These are phyloP conservation scores for Boletellus deceptivus DNA, from an alignment of 1,284 basidiomycete genomes.

Conservation along the genomic window DNA sequence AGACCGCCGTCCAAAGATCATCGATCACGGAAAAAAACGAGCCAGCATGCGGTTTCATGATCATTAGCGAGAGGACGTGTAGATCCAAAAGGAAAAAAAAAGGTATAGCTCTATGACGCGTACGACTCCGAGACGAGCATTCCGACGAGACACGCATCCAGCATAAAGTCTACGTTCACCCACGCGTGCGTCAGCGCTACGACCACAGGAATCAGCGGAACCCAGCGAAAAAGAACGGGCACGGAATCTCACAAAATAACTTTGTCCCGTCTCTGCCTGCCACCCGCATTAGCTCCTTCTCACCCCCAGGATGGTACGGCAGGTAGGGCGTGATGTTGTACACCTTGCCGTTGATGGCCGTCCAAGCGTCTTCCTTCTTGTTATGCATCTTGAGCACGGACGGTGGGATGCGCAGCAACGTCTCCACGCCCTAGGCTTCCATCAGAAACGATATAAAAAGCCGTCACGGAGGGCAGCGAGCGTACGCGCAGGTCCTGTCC, in stretches of 20 bases:
- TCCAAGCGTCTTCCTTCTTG: constrained; percentile 89
- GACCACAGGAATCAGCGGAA: background rate
- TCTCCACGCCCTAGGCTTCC: constrained; percentile 55
- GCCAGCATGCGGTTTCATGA: background rate
- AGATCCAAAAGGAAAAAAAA: background rate
- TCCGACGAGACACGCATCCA: constrained; percentile 89
- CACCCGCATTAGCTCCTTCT: constrained; percentile 91
- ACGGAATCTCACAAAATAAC: constrained; percentile 72
- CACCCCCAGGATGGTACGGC: constrained; percentile 92
- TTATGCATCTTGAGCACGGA: constrained; percentile 85
- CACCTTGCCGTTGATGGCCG: constrained; percentile 89
- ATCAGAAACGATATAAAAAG: background rate
- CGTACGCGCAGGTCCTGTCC: constrained; percentile 74
- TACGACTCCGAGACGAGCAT: constrained; percentile 73
- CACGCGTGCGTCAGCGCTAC: constrained; percentile 62
- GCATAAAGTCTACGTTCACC: constrained; percentile 94
- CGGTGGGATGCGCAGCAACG: constrained; percentile 74
- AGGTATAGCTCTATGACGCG: constrained; percentile 25
- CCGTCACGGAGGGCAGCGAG: background rate
- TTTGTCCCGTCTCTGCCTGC: constrained; percentile 94
- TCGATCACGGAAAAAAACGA: too few species aligned
- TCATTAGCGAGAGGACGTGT: background rate
- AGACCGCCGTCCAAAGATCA: too few species aligned
- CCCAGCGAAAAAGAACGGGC: background rate
- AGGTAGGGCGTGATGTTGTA: constrained; percentile 97